Evolutionary conservation across 192 early-diverging fungal genomes (phyloP).

Genomic region (Mortierella alpina): DNA sequence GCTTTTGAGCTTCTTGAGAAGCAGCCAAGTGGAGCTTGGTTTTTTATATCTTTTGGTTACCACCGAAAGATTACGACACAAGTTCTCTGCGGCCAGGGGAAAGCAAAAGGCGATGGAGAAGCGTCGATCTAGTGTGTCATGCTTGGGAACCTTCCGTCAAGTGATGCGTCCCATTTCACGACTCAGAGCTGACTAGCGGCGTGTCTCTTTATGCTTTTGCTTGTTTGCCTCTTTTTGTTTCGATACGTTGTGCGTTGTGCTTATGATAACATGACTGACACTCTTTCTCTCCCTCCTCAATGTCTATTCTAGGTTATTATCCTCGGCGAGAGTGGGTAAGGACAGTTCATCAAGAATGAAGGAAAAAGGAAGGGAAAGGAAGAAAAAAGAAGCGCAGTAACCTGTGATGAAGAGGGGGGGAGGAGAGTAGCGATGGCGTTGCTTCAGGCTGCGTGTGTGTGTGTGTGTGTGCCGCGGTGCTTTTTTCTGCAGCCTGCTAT

Average conservation of each 20-base stretch:
- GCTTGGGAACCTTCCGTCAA: too few species aligned
- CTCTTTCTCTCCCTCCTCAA: background rate
- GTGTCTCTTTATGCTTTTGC: background rate
- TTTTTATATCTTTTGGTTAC: too few species aligned
- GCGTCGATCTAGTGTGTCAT: too few species aligned
- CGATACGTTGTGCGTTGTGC: too few species aligned
- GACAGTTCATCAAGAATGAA: constrained; percentile 3
- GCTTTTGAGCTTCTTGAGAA: too few species aligned
- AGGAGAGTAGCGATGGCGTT: background rate
- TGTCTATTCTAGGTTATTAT: constrained; percentile 74
- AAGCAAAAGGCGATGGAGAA: too few species aligned
- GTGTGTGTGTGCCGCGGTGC: background rate
- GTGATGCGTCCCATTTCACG: too few species aligned
- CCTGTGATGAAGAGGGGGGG: constrained; percentile 2
- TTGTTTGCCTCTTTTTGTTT: constrained; percentile 5
- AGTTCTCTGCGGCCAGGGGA: too few species aligned
- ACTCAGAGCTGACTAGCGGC: background rate
- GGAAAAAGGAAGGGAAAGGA: background rate
- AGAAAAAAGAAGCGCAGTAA: constrained; percentile 13
- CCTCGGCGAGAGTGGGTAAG: constrained; percentile 86
- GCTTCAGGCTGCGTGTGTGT: background rate
- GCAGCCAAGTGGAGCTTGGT: too few species aligned
- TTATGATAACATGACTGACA: too few species aligned
- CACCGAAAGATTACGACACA: too few species aligned
- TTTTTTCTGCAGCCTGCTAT: constrained; percentile 9